Conservation (phyloP, 1,284 basidiomycete species). For the Fomitopsis betulina region DNA sequence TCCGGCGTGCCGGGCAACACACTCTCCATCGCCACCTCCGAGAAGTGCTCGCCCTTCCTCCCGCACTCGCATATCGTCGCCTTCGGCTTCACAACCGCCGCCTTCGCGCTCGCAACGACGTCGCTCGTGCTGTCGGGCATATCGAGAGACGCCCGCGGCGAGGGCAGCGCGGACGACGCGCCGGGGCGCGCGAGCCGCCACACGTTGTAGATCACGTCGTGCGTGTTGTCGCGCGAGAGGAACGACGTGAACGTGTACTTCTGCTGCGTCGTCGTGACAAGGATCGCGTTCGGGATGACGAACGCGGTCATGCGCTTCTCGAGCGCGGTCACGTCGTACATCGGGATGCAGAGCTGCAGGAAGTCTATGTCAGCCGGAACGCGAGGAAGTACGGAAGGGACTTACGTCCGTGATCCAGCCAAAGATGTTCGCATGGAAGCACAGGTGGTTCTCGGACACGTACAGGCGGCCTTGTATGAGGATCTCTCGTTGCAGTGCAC, state of each 20-base stretch:
- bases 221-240: conserved; percentile 93
- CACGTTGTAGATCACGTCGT: conserved; percentile 94
- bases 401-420: conserved; percentile 97
- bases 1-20: conserved; percentile 89
- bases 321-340: conserved; percentile 84
- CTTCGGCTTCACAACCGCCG: conserved; percentile 31
- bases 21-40: conserved; percentile 73
- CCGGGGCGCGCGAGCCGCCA: conserved; percentile 90
- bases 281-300: conserved; percentile 97
- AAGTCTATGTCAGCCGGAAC: conserved; percentile 8
- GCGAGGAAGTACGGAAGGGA: not conserved
- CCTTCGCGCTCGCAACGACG: conserved; percentile 3
- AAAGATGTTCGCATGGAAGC: conserved; percentile 98
- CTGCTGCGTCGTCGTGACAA: conserved; percentile 76
- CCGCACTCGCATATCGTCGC: conserved; percentile 77
- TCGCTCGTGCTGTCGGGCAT: conserved; percentile 11
- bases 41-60: conserved; percentile 67
- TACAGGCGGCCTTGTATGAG: conserved; percentile 95
- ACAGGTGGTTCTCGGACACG: conserved; percentile 97
- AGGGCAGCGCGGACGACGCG: conserved; percentile 38
- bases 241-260: conserved; percentile 97
- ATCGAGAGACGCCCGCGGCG: conserved; percentile 23
- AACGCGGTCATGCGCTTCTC: conserved; percentile 99
- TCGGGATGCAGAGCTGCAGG: conserved; percentile 80
- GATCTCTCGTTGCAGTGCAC: conserved; percentile 94